These are phyloP conservation scores for Amauroascus verrucosus DNA, from an alignment of 2,329 filamentous ascomycete genomes.

Conservation along the genomic window DNA sequence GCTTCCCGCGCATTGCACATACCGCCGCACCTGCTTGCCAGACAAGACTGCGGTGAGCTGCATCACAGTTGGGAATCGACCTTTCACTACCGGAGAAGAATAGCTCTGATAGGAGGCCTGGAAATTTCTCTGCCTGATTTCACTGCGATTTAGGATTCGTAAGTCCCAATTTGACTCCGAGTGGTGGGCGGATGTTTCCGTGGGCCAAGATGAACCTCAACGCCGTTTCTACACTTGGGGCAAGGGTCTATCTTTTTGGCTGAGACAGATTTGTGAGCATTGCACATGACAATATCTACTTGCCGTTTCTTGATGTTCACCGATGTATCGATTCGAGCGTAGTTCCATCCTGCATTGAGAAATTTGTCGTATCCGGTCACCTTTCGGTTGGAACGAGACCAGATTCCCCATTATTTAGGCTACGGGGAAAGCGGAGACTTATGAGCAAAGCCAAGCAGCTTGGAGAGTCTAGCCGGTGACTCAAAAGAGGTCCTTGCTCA, in stretches of 20 bases:
- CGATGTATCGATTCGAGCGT: not conserved
- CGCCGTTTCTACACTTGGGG: not conserved
- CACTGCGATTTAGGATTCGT: not conserved
- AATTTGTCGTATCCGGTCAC: not conserved
- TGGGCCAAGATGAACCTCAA: not conserved
- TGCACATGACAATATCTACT: slow-evolving; percentile 1
- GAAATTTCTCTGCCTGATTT: slow-evolving; percentile 4
- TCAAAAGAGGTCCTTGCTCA: slow-evolving; percentile 1
- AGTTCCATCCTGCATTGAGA: not conserved
- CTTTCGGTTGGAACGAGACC: not conserved
- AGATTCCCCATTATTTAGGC: slow-evolving; percentile 7
- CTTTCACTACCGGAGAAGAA: not conserved
- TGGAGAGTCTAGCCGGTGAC: slow-evolving; percentile 2
- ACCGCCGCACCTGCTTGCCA: not conserved
- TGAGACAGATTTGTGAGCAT: not conserved
- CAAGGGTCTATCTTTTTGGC: slow-evolving; percentile 7
- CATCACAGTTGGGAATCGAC: not conserved
- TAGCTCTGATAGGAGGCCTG: not conserved
- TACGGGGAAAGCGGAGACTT: slow-evolving; percentile 10
- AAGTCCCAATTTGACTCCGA: not conserved
- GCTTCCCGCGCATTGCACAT: not conserved
- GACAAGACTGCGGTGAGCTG: not conserved
- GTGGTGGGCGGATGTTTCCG: not conserved
- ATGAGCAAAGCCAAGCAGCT: not conserved
- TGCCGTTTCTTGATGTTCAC: not conserved